Base-by-base conservation (phyloP, 1,139 yeast genomes). In the Zygosaccharomyces sapae region DNA sequence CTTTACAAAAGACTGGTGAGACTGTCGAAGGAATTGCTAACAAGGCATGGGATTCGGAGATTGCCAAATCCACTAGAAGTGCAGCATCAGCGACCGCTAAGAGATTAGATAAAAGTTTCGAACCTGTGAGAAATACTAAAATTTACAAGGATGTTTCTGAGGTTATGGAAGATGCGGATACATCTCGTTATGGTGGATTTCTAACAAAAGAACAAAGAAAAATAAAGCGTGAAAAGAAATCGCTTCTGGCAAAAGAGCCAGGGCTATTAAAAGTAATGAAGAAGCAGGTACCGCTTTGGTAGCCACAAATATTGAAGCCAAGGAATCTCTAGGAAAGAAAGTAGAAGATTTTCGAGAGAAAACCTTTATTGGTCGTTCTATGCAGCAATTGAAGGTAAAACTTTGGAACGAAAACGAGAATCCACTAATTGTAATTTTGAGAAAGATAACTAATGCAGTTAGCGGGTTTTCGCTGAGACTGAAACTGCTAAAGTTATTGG, bases 41-140 rank as follows among this genome's bases (percentile, higher is more conserved):
- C 40, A 83, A 83, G 53, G 97, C 97, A 0, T 94, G 99, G 99
- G 97, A 94, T 53, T 88, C 97, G 1, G 89, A 92, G 30, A 86
- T 92, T 41, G 92, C 96, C 54, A 83, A 84, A 68, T 86, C 83
- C 44, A 92, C 96, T 13, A 79, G 98, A 64, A 76, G 81, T 37
- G 88, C 89, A 0, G 94, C 89, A 10, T 77, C 77, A 54, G 78
- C 79, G 46, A 81, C 97, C 8, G 96, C 95, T 1, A 88, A 86
- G 47, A 82, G 75, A 16, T 82, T 88, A 19, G 76, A 75, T 43
- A 96, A 88, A 65, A 84, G 83, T 61, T 84, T 92, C 49, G 97
- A 90, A 61, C 99, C 99, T 9, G 95, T 94, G 47, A 81, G 97
- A 67, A 72, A 90, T 53, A 92, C 98, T 3, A 82, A 84, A 66